Evolutionary conservation across 176 grass and related monocot genomes (phyloP).

Genomic region (Oryza meyeriana): DNA sequence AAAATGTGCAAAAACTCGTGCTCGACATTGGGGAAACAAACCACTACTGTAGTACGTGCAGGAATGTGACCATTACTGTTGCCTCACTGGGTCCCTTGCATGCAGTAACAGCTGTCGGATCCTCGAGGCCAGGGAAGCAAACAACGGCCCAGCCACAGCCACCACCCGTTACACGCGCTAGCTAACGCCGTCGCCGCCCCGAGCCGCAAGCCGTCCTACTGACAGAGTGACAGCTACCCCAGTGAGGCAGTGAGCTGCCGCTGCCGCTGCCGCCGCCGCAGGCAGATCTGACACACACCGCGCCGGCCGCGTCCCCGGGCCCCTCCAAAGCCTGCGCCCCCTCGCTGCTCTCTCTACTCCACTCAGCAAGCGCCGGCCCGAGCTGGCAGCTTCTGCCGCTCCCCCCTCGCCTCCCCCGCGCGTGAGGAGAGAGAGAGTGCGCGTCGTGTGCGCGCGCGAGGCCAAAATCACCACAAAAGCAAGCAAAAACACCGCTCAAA

Average conservation of each 20-base stretch:
- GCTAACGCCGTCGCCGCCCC: background rate
- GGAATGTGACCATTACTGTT: background rate
- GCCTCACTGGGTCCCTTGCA: background rate
- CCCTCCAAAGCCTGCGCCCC: background rate
- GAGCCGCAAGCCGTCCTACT: background rate
- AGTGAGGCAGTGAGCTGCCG: background rate
- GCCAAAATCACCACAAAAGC: background rate
- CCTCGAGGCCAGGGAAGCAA: no score
- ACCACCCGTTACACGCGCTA: background rate
- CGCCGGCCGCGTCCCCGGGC: background rate
- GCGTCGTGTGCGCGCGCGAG: background rate
- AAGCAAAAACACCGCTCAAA: background rate
- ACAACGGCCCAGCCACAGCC: no score
- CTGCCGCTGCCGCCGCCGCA: background rate
- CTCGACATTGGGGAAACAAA: background rate
- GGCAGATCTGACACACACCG: slow-evolving; percentile 21
- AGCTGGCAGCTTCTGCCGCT: slow-evolving; percentile 12
- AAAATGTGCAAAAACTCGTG: no score
- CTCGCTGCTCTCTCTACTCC: background rate
- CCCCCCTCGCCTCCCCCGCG: background rate
- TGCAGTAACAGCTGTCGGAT: background rate
- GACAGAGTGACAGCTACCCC: background rate
- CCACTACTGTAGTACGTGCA: background rate
- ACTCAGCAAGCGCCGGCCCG: background rate
- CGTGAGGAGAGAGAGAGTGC: slow-evolving; percentile 17